Percentiles rank a stretch among this genome's conserved stretches.
These are phyloP conservation scores for Eucalyptus decipiens DNA, from an alignment of 345 rosid genomes.

Conservation along the genomic window DNA sequence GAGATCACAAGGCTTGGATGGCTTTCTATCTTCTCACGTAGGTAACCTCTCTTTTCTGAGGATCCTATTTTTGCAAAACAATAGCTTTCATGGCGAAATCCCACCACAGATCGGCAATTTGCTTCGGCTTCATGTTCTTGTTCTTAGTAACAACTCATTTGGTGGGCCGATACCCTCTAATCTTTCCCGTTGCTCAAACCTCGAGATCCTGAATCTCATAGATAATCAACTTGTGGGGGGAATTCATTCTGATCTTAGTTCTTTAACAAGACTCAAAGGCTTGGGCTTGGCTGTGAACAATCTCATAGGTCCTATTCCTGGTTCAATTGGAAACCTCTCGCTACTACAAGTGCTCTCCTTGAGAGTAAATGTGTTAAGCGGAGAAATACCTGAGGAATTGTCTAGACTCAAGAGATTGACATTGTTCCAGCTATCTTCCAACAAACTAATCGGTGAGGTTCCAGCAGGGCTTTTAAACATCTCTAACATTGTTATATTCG, in stretches of 20 bases:
- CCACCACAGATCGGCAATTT: too few species aligned
- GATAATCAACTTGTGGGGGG: too few species aligned
- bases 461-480: accelerated
- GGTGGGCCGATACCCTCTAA: accelerated
- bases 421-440: accelerated
- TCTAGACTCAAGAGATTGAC: too few species aligned
- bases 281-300: accelerated
- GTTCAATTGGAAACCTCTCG: too few species aligned
- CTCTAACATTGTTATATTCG: accelerated
- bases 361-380: accelerated
- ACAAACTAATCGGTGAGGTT: too few species aligned
- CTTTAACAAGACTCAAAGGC: accelerated
- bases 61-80: accelerated
- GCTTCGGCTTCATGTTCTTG: accelerated
- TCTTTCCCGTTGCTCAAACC: too few species aligned
- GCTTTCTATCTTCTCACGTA: accelerated
- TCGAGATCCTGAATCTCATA: accelerated
- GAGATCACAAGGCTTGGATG: accelerated
- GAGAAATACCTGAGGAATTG: too few species aligned
- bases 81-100: accelerated
- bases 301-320: too few species aligned
- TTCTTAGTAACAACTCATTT: too few species aligned
- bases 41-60: too few species aligned
- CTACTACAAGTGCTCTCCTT: accelerated
- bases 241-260: too few species aligned